Evolutionary conservation across 2,329 filamentous ascomycete genomes (phyloP).

Genomic region (Thermomyces lanuginosus): DNA sequence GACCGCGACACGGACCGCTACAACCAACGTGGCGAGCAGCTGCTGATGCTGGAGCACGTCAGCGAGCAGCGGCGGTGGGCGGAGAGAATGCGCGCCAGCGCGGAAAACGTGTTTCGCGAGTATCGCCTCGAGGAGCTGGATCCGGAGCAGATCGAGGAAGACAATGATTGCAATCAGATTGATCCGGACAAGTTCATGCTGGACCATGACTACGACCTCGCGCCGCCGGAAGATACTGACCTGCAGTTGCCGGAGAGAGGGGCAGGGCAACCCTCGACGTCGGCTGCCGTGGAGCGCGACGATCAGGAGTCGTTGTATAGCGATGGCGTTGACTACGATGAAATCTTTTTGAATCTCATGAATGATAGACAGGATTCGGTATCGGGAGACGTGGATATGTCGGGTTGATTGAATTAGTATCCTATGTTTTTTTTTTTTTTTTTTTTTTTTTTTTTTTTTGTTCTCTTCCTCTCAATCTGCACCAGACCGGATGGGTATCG

Average conservation of each 20-base stretch:
- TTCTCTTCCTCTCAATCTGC: constrained; percentile 1
- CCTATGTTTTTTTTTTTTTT: constrained; percentile 2
- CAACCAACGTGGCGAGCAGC: constrained; percentile 26
- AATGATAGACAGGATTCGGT: constrained; percentile 22
- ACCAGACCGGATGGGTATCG: constrained; percentile 2
- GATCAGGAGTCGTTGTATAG: constrained; percentile 15
- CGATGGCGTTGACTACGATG: constrained; percentile 43
- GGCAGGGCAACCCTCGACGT: too few species aligned
- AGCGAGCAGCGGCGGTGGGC: constrained; percentile 24
- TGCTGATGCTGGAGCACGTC: constrained; percentile 27
- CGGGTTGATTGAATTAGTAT: constrained; percentile 8
- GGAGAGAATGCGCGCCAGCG: constrained; percentile 20
- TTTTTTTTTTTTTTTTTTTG: constrained; percentile 1
- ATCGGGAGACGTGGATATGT: constrained; percentile 26
- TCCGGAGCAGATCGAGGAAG: constrained; percentile 11
- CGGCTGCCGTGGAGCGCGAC: constrained; percentile 4
- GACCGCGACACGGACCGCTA: constrained; percentile 24
- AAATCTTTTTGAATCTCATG: constrained; percentile 48
- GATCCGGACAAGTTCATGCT: too few species aligned
- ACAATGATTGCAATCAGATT: too few species aligned
- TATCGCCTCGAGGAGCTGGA: constrained; percentile 8
- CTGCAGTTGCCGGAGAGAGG: not conserved
- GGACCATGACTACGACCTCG: constrained; percentile 19
- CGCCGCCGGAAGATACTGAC: constrained; percentile 10
- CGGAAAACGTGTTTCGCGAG: constrained; percentile 12